These are phyloP conservation scores for Boletus semigastroideus DNA, from an alignment of 1,284 basidiomycete species.

Conservation along the genomic window DNA sequence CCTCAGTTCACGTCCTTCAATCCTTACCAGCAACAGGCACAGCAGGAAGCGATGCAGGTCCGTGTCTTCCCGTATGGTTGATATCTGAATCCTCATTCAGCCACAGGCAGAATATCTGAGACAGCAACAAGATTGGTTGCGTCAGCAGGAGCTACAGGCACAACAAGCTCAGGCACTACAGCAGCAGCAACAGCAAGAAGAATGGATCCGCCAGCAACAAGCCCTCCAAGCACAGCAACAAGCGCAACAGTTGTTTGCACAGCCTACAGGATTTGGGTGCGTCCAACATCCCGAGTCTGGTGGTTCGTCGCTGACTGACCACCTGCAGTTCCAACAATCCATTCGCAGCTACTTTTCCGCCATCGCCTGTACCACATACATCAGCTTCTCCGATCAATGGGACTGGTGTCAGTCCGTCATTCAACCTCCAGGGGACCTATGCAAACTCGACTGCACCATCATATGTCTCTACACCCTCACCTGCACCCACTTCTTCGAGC, in stretches of 20 bases:
- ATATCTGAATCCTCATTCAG: slow-evolving; percentile 5
- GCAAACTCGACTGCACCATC: slow-evolving; percentile 40
- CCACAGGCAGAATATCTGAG: slow-evolving; percentile 65
- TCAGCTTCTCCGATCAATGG: slow-evolving; percentile 36
- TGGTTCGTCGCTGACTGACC: slow-evolving; percentile 1
- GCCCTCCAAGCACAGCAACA: slow-evolving; percentile 52
- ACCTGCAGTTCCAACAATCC: slow-evolving; percentile 89
- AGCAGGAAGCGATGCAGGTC: slow-evolving; percentile 78
- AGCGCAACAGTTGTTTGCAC: slow-evolving; percentile 56
- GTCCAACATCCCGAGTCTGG: slow-evolving; percentile 14
- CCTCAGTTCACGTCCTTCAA: slow-evolving; percentile 88
- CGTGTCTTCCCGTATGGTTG: slow-evolving; percentile 2
- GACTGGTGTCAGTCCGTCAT: slow-evolving; percentile 38
- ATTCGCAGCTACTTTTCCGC: slow-evolving; percentile 60
- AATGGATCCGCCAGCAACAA: slow-evolving; percentile 68
- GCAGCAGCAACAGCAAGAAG: slow-evolving; percentile 61
- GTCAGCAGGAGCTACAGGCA: slow-evolving; percentile 44
- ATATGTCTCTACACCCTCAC: slow-evolving; percentile 37
- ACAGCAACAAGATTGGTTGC: slow-evolving; percentile 66
- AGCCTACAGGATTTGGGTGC: slow-evolving; percentile 74
- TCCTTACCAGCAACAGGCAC: slow-evolving; percentile 93
- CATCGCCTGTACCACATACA: slow-evolving; percentile 38
- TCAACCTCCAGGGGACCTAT: slow-evolving; percentile 67
- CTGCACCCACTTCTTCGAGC: slow-evolving; percentile 39
- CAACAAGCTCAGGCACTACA: slow-evolving; percentile 43